Evolutionary conservation across 2,329 filamentous ascomycete species (phyloP).

Genomic region (Lizonia empirigonia): DNA sequence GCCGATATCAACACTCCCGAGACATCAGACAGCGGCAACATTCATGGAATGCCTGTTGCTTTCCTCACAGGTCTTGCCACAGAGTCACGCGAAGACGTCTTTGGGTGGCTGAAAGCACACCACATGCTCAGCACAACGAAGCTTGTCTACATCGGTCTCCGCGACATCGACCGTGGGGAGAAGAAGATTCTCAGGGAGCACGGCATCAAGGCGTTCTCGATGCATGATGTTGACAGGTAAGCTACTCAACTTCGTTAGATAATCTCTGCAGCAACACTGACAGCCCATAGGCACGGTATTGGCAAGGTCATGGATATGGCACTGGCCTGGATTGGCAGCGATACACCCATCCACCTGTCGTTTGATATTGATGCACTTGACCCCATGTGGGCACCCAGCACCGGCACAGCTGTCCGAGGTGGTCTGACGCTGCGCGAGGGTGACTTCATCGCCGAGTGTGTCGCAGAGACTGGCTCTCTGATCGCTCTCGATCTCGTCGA

Average conservation of each 20-base stretch:
- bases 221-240: conserved; percentile 95
- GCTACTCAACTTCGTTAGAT: conserved; percentile 27
- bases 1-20: conserved; percentile 98
- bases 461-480: conserved; percentile 62
- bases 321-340: conserved; percentile 89
- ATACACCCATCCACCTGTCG: conserved; percentile 95
- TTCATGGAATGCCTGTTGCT: conserved; percentile 96
- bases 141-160: conserved; percentile 93
- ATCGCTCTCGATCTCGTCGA: conserved; percentile 64
- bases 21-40: conserved; percentile 85
- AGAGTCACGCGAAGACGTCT: conserved; percentile 76
- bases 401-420: conserved; percentile 91
- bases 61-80: conserved; percentile 86
- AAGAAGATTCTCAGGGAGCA: conserved; percentile 89
- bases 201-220: conserved; percentile 93
- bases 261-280: neutral
- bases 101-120: conserved; percentile 85
- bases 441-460: conserved; percentile 86
- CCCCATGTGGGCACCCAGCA: conserved; percentile 94
- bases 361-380: conserved; percentile 98
- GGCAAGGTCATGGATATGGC: conserved; percentile 98
- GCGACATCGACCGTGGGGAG: conserved; percentile 92
- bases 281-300: conserved; percentile 74
- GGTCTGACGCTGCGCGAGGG: conserved; percentile 93
- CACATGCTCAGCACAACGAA: conserved; percentile 75